phyloP scores from a whole-genome alignment of 768 basidiomycete species.

The Auriscalpium vulgare region DNA sequence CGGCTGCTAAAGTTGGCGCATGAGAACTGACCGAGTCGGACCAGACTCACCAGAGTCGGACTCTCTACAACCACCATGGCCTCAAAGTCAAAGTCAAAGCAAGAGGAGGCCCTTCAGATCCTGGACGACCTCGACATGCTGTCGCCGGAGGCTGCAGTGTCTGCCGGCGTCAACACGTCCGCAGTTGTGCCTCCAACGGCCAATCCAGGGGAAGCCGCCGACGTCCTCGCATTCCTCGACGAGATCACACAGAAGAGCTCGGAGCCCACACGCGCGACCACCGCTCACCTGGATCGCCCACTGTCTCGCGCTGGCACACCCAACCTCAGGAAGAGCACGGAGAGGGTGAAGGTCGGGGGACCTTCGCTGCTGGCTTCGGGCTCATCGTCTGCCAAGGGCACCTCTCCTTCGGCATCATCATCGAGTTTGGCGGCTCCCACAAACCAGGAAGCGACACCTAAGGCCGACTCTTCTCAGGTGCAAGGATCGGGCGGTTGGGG shows the following conservation, averaged over 20 bases:
- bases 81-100: constrained; percentile 61
- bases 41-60: too few relatives aligned
- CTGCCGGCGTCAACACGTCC: constrained; percentile 8
- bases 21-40: too few relatives aligned
- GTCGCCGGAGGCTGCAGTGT: constrained; percentile 20
- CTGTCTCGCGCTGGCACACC: constrained; percentile 64
- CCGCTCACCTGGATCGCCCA: constrained; percentile 49
- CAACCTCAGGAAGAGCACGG: constrained; percentile 64
- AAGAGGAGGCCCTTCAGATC: constrained; percentile 85
- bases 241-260: constrained; percentile 90
- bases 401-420: constrained; percentile 27
- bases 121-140: constrained; percentile 92
- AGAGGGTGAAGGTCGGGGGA: constrained; percentile 61
- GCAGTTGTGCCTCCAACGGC: constrained; percentile 18
- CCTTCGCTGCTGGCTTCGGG: constrained; percentile 27
- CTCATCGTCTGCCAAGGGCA: constrained; percentile 23
- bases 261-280: constrained; percentile 58
- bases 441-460: constrained; percentile 10
- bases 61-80: constrained; percentile 21
- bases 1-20: too few relatives aligned
- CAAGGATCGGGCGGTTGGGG: constrained; percentile 48
- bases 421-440: constrained; percentile 11
- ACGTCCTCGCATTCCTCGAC: constrained; percentile 88
- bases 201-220: constrained; percentile 62
- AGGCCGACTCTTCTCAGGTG: constrained; percentile 4